Evolutionary conservation across 2,329 filamentous ascomycete genomes (phyloP).

Genomic region (Nigrospora sphaerica): DNA sequence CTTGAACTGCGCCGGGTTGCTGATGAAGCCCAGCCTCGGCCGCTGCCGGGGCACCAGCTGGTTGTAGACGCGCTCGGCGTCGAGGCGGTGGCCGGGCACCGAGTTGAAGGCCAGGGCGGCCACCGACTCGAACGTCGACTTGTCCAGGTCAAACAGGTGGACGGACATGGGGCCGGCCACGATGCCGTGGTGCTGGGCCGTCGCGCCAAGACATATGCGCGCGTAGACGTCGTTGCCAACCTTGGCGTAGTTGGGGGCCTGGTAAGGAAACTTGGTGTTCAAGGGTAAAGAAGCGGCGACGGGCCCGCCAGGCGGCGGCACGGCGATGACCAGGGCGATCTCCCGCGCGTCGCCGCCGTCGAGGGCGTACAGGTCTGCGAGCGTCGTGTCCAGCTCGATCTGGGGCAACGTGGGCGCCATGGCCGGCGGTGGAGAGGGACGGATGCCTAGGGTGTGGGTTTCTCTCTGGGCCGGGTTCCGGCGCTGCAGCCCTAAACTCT

Average conservation of each 20-base stretch:
- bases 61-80: not conserved
- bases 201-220: not conserved
- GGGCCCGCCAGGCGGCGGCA: not conserved
- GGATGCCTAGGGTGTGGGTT: too few relatives aligned
- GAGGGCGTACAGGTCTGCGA: not conserved
- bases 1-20: not conserved
- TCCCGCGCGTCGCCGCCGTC: not conserved
- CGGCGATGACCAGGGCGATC: not conserved
- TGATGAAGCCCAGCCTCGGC: not conserved
- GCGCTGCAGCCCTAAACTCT: too few relatives aligned
- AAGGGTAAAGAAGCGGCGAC: not conserved
- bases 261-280: not conserved
- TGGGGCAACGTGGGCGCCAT: not conserved
- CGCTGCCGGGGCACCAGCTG: not conserved
- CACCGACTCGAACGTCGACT: not conserved
- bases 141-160: not conserved
- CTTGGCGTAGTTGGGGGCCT: not conserved
- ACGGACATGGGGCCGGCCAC: not conserved
- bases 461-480: too few relatives aligned
- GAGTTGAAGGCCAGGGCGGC: not conserved
- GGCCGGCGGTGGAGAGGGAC: too few relatives aligned
- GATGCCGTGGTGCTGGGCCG: not conserved
- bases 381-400: not conserved
- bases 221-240: not conserved
- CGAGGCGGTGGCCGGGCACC: not conserved